These are phyloP conservation scores for Cornus suecica DNA, from an alignment of 148 eudicot species.

Conservation along the genomic window DNA sequence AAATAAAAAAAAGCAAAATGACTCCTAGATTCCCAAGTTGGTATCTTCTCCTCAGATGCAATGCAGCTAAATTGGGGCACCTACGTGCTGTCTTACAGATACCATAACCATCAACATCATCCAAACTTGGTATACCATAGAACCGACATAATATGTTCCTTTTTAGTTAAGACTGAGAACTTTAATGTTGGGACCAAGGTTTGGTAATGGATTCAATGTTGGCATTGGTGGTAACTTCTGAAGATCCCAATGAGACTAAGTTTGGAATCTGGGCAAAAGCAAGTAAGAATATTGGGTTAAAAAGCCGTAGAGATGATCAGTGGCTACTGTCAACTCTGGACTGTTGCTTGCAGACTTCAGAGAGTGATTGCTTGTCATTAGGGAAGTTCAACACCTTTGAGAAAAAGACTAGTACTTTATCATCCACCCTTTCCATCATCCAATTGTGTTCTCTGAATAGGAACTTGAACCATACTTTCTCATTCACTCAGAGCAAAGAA, in stretches of 20 bases:
- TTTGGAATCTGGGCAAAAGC: conserved; percentile 20
- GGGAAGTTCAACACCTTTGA: conserved; percentile 7
- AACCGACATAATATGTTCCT: background rate
- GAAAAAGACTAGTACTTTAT: conserved; percentile 21
- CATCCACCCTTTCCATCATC: conserved; percentile 19
- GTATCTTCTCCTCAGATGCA: conserved; percentile 17
- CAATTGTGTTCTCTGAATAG: background rate
- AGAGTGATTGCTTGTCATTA: conserved; percentile 20
- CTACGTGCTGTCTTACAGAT: conserved; percentile 12
- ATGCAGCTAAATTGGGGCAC: conserved; percentile 4
- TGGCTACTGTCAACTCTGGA: conserved; percentile 19
- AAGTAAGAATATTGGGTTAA: conserved; percentile 13
- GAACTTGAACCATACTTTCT: background rate
- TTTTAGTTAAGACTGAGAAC: conserved; percentile 18
- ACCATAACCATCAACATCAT: conserved; percentile 20
- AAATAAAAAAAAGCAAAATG: background rate
- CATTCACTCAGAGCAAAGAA: background rate
- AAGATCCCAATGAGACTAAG: conserved; percentile 11
- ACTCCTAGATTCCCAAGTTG: conserved; percentile 18
- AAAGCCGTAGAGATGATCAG: conserved; percentile 17
- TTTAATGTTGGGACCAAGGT: conserved; percentile 22
- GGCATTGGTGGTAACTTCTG: conserved; percentile 9
- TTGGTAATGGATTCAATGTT: conserved; percentile 7
- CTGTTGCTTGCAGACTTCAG: conserved; percentile 30
- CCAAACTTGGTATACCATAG: background rate